A percentile compares a stretch with the other conserved stretches of the same genome.
Conservation (phyloP, 2,329 filamentous ascomycete genomes). For the Xylariales sp. region DNA sequence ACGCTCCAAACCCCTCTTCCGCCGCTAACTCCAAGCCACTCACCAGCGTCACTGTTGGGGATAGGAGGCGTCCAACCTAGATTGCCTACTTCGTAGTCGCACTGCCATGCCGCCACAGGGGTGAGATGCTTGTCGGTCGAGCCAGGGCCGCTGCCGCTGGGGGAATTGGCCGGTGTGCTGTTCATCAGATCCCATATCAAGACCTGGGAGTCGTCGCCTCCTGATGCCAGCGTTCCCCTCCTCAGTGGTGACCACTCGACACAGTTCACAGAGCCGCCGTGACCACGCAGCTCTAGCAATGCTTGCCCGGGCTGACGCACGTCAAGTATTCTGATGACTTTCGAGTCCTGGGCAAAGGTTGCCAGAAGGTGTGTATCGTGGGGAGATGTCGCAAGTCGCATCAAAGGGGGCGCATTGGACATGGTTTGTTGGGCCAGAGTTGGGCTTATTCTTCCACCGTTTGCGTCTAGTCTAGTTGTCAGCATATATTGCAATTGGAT, state of each 20-base stretch:
- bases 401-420: slow-evolving; percentile 69
- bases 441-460: slow-evolving; percentile 64
- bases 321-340: slow-evolving; percentile 88
- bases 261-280: slow-evolving; percentile 80
- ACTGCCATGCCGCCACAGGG: slow-evolving; percentile 75
- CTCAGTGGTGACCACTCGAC: slow-evolving; percentile 93
- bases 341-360: slow-evolving; percentile 94
- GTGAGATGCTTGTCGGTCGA: slow-evolving; percentile 55
- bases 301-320: slow-evolving; percentile 95
- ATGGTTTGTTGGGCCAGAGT: slow-evolving; percentile 74
- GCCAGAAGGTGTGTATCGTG: slow-evolving; percentile 93
- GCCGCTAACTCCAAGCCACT: slow-evolving; percentile 80
- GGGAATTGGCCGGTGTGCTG: slow-evolving; percentile 42
- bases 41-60: slow-evolving; percentile 64
- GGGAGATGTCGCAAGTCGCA: slow-evolving; percentile 83
- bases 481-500: too few relatives aligned
- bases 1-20: slow-evolving; percentile 81
- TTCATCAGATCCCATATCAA: slow-evolving; percentile 92
- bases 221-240: slow-evolving; percentile 84
- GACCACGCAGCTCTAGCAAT: slow-evolving; percentile 85
- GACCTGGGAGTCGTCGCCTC: slow-evolving; percentile 87
- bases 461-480: slow-evolving; percentile 48
- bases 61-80: slow-evolving; percentile 78
- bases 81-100: slow-evolving; percentile 83
- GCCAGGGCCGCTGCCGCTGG: slow-evolving; percentile 44